Percentiles rank a stretch among this genome's conserved stretches.
phyloP scores from a whole-genome alignment of 1,284 basidiomycete species.

The Tilletiopsis washingtonensis region DNA sequence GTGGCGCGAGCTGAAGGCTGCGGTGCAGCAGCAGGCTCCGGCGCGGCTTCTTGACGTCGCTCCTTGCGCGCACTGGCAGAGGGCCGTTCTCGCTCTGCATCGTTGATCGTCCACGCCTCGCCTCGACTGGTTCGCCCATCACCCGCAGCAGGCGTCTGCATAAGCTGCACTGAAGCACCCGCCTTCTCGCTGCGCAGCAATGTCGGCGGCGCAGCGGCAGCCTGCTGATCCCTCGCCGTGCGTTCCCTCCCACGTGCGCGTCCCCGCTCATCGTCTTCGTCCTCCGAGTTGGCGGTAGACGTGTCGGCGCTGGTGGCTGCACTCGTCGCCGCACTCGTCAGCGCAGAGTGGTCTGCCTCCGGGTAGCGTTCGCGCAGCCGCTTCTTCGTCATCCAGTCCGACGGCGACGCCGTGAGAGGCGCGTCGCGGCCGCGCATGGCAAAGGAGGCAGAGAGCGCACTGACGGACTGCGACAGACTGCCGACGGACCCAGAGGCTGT shows the following conservation, averaged over 20 bases:
- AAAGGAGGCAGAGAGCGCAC: slow-evolving; percentile 31
- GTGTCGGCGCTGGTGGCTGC: slow-evolving; percentile 14
- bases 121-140: no score
- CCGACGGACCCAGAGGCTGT: no score
- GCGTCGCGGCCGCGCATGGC: slow-evolving; percentile 36
- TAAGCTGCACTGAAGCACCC: no score
- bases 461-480: slow-evolving; percentile 17
- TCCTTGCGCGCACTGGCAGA: no score
- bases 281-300: slow-evolving; percentile 8
- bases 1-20: no score
- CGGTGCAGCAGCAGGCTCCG: no score
- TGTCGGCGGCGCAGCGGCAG: not conserved
- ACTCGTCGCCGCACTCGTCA: slow-evolving; percentile 29
- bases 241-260: not conserved
- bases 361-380: slow-evolving; percentile 35
- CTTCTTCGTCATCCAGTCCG: slow-evolving; percentile 30
- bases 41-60: no score
- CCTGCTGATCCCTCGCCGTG: not conserved
- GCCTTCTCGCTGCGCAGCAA: no score
- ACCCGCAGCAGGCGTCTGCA: no score
- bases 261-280: slow-evolving; percentile 7
- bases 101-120: no score
- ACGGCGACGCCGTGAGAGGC: slow-evolving; percentile 2
- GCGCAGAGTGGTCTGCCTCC: slow-evolving; percentile 32
- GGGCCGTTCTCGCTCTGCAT: no score